Percentiles rank a stretch among this genome's conserved stretches.
Conservation (phyloP, 225 moss, liverwort and hornwort species). For the Physcomitrellopsis africana region DNA sequence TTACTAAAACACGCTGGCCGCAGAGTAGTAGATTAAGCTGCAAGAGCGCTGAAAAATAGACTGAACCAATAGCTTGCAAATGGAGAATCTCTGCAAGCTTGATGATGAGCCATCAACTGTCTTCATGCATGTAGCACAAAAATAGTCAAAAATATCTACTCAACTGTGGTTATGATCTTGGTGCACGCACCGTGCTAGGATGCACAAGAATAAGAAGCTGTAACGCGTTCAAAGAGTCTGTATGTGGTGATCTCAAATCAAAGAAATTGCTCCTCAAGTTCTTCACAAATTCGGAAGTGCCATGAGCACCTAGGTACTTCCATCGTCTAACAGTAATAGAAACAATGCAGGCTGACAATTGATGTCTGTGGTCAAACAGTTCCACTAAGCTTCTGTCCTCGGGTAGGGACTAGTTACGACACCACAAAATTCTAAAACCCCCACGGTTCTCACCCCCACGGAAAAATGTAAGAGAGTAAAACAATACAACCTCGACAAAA, state of each 20-base stretch:
- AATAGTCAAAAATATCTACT: neutral
- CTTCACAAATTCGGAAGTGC: neutral
- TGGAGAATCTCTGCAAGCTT: neutral
- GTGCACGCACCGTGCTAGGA: neutral
- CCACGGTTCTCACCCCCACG: neutral
- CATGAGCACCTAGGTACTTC: neutral
- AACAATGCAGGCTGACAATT: neutral
- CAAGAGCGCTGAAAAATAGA: neutral
- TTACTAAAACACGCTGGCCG: neutral
- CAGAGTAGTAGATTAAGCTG: neutral
- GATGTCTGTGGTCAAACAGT: neutral
- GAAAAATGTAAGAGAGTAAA: neutral
- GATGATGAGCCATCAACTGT: neutral
- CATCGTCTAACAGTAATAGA: neutral
- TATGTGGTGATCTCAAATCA: neutral
- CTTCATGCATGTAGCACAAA: neutral
- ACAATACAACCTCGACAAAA: neutral
- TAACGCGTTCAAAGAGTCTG: neutral
- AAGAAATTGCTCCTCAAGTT: neutral
- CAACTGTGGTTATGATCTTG: neutral
- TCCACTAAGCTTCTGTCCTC: neutral
- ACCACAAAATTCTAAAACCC: conserved; percentile 1
- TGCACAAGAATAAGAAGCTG: neutral
- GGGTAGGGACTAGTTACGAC: neutral
- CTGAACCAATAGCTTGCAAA: neutral